phyloP scores from a whole-genome alignment of 1,284 basidiomycete species.

The Mycena sp. region DNA sequence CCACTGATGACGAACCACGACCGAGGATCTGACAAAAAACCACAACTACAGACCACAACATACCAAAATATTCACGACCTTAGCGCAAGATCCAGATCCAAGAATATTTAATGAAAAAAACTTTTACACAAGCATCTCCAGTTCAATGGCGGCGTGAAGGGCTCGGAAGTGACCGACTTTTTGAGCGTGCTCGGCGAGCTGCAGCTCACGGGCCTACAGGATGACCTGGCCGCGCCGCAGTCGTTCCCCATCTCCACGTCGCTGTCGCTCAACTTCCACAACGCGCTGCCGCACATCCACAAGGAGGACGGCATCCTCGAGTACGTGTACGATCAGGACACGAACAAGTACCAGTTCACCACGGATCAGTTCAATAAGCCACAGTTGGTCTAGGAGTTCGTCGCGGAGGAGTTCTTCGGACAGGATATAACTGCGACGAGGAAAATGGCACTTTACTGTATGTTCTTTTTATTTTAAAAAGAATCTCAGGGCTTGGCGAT shows the following conservation, averaged over 20 bases:
- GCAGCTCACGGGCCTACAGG: constrained; percentile 13
- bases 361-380: constrained; percentile 21
- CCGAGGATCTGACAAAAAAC: no score
- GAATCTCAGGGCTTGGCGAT: no score
- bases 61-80: no score
- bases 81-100: no score
- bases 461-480: no score
- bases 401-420: constrained; percentile 24
- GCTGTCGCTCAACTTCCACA: constrained; percentile 24
- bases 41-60: no score
- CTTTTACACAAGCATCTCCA: no score
- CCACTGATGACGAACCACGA: no score
- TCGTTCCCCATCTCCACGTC: constrained; percentile 23
- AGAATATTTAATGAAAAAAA: no score
- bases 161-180: constrained; percentile 26
- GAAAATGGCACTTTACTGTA: no score
- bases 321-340: constrained; percentile 25
- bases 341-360: constrained; percentile 29
- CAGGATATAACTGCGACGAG: no score
- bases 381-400: constrained; percentile 28
- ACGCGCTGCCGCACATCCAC: constrained; percentile 22
- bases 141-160: constrained; percentile 30
- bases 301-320: constrained; percentile 23
- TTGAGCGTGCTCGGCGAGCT: constrained; percentile 14
- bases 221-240: constrained; percentile 20